A percentile compares a stretch with the other conserved stretches of the same genome.
Conservation (phyloP, 2,329 filamentous ascomycete species). For the Penicillium sp. region DNA sequence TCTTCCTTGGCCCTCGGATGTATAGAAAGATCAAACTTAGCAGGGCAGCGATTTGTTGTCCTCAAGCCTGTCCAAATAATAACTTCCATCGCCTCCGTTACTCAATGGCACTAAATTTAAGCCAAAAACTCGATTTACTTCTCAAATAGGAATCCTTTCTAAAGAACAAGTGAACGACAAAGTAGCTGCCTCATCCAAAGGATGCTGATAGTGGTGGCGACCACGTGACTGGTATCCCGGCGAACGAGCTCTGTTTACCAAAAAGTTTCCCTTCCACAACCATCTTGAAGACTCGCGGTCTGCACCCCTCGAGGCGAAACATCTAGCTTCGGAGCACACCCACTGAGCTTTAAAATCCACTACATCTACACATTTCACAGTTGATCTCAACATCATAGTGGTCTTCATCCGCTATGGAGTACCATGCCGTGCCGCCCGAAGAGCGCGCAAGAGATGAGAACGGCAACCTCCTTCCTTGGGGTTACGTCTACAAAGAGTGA, state of each 20-base stretch:
- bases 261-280: conserved; percentile 23
- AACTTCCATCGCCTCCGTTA: background rate
- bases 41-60: background rate
- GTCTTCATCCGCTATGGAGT: conserved; percentile 58
- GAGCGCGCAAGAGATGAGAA: conserved; percentile 66
- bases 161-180: background rate
- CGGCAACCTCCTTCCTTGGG: conserved; percentile 67
- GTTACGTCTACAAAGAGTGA: conserved; percentile 66
- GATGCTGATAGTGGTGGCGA: background rate
- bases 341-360: background rate
- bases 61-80: background rate
- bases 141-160: background rate
- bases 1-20: background rate
- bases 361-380: background rate
- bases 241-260: conserved; percentile 35
- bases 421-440: conserved; percentile 68
- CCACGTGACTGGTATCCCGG: conserved; percentile 35
- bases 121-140: too few relatives aligned
- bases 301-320: conserved; percentile 11
- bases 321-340: background rate
- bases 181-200: background rate
- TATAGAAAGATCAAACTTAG: background rate
- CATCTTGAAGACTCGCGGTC: conserved; percentile 15
- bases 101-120: background rate
- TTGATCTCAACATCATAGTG: background rate